Conservation (phyloP, 345 rosid genomes). For the Eucalyptus pauciflora region DNA sequence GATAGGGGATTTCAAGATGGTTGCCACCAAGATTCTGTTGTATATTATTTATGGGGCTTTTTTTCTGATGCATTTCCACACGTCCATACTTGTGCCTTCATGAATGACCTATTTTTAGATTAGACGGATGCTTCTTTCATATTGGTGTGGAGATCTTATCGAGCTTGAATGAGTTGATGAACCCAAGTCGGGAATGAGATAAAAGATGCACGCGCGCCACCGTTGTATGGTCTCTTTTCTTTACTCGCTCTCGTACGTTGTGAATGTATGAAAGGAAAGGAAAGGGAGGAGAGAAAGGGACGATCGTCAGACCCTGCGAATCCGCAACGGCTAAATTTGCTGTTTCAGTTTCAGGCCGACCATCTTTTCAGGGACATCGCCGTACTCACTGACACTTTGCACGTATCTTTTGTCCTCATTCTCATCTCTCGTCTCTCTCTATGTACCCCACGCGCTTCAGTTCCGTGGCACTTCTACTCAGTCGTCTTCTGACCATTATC, state of each 20-base stretch:
- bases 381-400: neutral
- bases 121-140: neutral
- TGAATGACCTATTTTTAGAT: neutral
- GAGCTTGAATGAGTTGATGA: neutral
- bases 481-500: neutral
- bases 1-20: neutral
- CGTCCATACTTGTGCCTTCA: neutral
- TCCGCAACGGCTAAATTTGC: neutral
- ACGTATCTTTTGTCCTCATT: neutral
- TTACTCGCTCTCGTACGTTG: neutral
- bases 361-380: neutral
- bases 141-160: neutral
- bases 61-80: neutral
- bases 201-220: neutral
- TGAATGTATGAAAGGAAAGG: neutral
- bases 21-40: neutral
- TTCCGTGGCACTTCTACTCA: neutral
- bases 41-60: neutral
- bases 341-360: neutral
- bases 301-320: neutral
- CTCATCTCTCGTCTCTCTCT: neutral
- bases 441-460: neutral
- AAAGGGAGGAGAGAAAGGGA: neutral
- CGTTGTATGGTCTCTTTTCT: neutral
- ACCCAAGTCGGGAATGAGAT: neutral